Conservation (phyloP, 441 rosid species). For the Iberis amara region DNA sequence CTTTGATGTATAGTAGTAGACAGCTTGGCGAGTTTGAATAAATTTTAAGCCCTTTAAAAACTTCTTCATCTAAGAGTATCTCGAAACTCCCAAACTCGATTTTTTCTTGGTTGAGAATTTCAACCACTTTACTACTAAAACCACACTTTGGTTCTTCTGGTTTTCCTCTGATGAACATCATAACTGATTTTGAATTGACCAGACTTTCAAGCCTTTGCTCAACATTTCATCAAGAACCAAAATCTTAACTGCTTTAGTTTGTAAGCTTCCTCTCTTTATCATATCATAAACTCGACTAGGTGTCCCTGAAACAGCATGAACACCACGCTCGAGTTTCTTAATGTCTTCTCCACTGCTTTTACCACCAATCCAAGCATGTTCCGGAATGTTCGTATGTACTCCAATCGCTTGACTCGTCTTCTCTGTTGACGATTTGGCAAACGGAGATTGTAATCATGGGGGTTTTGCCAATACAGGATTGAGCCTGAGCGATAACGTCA, state of each 20-base stretch:
- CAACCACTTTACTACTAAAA: conserved; percentile 62
- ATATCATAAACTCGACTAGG: conserved; percentile 95
- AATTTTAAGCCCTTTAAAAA: conserved; percentile 67
- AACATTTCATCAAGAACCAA: conserved; percentile 87
- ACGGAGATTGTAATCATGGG: conserved; percentile 86
- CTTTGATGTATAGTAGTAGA: conserved; percentile 77
- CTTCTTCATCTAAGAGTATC: conserved; percentile 52
- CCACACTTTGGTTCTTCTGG: conserved; percentile 68
- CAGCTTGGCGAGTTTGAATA: conserved; percentile 71
- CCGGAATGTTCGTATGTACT: conserved; percentile 63
- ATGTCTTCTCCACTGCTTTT: conserved; percentile 94
- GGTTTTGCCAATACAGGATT: conserved; percentile 93
- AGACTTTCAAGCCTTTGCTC: conserved; percentile 73
- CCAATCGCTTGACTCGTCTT: conserved; percentile 81
- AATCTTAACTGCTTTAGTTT: conserved; percentile 73
- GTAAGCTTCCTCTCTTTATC: conserved; percentile 90
- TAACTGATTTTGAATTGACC: conserved; percentile 44
- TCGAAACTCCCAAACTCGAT: conserved; percentile 59
- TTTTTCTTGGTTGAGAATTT: conserved; percentile 52
- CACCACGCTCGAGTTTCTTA: conserved; percentile 80
- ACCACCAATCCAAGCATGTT: conserved; percentile 84
- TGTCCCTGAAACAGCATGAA: conserved; percentile 88
- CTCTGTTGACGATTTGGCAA: conserved; percentile 79
- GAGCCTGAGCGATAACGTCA: conserved; percentile 93
- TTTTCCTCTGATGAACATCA: conserved; percentile 69